A percentile compares a stretch with the other conserved stretches of the same genome.
Evolutionary conservation across 2,329 filamentous ascomycete species (phyloP).

Genomic region (Sarocladium oryzae): DNA sequence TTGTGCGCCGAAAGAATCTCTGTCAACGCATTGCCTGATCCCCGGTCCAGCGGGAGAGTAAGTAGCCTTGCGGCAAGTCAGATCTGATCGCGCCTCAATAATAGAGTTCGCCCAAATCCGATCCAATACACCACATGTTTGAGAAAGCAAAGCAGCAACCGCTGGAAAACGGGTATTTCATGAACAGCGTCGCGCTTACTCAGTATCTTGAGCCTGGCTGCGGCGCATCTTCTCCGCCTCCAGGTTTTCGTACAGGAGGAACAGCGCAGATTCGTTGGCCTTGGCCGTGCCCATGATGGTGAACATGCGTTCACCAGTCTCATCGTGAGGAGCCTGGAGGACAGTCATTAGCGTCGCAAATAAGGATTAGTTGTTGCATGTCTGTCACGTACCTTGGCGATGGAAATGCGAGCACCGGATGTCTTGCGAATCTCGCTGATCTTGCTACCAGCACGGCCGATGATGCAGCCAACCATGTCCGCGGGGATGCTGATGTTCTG

Average conservation of each 20-base stretch:
- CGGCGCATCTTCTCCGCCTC: slow-evolving; percentile 99
- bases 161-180: slow-evolving; percentile 12
- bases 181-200: slow-evolving; percentile 32
- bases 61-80: slow-evolving; percentile 58
- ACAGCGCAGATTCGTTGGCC: slow-evolving; percentile 92
- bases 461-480: slow-evolving; percentile 99
- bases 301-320: slow-evolving; percentile 98
- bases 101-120: slow-evolving; percentile 25
- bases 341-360: too few relatives aligned
- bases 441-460: slow-evolving; percentile 89
- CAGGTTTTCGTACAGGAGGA: slow-evolving; percentile 96
- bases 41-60: slow-evolving; percentile 38
- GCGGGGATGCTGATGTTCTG: slow-evolving; percentile 99
- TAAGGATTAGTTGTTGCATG: not conserved
- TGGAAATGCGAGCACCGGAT: slow-evolving; percentile 93
- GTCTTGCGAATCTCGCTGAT: slow-evolving; percentile 98
- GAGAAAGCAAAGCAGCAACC: slow-evolving; percentile 25
- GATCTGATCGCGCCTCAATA: slow-evolving; percentile 41
- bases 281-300: slow-evolving; percentile 94
- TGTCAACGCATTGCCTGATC: slow-evolving; percentile 38
- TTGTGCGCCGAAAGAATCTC: not conserved
- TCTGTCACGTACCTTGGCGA: slow-evolving; percentile 66
- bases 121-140: slow-evolving; percentile 32
- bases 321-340: slow-evolving; percentile 75
- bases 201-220: slow-evolving; percentile 61